Evolutionary conservation across 169 alveolate genomes (phyloP).

Genomic region (Cyclospora cayetanensis): DNA sequence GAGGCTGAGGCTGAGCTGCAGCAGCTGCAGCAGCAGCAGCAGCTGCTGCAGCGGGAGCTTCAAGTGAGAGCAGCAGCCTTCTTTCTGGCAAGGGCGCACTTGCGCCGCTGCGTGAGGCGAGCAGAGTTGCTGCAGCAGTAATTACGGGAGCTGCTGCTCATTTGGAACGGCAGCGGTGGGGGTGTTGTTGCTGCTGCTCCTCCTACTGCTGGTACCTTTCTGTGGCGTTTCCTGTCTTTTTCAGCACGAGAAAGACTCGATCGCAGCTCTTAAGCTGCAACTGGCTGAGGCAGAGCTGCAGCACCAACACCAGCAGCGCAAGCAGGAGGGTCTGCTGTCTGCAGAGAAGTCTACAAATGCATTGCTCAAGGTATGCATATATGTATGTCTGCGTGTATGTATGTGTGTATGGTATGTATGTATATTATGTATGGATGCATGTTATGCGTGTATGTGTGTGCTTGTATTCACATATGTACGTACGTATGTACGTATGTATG

Average conservation of each 20-base stretch:
- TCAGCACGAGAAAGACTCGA: neutral
- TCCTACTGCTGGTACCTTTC: neutral
- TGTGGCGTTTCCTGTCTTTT: neutral
- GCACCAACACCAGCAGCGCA: constrained; percentile 12
- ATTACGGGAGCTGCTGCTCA: neutral
- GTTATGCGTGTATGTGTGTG: neutral
- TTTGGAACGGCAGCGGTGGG: neutral
- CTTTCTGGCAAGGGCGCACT: neutral
- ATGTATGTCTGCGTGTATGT: neutral
- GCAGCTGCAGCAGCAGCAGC: neutral
- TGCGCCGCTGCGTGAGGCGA: neutral
- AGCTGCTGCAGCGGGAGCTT: neutral
- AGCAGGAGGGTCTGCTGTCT: neutral
- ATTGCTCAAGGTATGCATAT: neutral
- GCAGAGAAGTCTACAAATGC: neutral
- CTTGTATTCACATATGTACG: neutral
- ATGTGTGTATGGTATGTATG: neutral
- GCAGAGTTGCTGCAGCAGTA: neutral
- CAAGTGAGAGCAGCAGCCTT: neutral
- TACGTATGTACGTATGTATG: neutral
- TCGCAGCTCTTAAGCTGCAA: neutral
- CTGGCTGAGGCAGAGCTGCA: neutral
- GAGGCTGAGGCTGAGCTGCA: neutral
- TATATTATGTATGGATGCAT: neutral
- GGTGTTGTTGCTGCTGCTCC: neutral